Evolutionary conservation across 2,329 filamentous ascomycete species (phyloP), one percentile per base, ranked within the genome.

Genomic region (Hypoxylon sp.): DNA sequence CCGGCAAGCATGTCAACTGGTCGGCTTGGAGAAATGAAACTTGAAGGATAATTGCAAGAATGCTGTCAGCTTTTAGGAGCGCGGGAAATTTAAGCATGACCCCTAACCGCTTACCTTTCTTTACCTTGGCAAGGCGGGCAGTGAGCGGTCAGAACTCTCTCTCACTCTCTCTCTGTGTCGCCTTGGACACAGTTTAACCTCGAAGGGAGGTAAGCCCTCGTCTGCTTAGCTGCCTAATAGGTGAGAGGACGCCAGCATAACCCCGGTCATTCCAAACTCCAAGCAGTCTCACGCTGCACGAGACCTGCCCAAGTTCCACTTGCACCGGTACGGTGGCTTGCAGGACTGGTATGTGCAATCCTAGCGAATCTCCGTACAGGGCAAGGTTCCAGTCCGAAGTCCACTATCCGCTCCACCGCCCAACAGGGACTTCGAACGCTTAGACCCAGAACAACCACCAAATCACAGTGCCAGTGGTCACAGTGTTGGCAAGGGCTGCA

Each of bases 221-320:
- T 61, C 63, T 69, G 67, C 64, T 59, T 61, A 60, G 67, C 64
- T 69, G 67, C 64, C 67, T 69, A 67, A 69, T 62, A 46, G 56
- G 54, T 64, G 51, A 36, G 30, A 64, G 66, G 45, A 36, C 26
- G 48, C 64, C 56, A 67, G 66, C 66, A 68, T 62, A 16, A 63
- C 36, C 65, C 65, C 57, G 45, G 64, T 59, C 33, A 45, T 65
- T 49, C 67, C 66, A 68, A 69, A 69, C 62, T 63, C 68, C 48
- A 66, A 66, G 61, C 62, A 58, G 68, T 70, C 68, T 70, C 60
- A 67, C 49, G 63, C 66, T 69, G 64, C 69, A 71, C 69, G 67
- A 71, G 69, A 71, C 69, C 64, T 56, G 54, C 44, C 45, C 14
- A 24, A 28, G 57, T 48, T 52, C 69, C 69, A 69, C 67, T 63